phyloP scores from a whole-genome alignment of 176 grass and related monocot species.

The Oryza rufipogon region DNA sequence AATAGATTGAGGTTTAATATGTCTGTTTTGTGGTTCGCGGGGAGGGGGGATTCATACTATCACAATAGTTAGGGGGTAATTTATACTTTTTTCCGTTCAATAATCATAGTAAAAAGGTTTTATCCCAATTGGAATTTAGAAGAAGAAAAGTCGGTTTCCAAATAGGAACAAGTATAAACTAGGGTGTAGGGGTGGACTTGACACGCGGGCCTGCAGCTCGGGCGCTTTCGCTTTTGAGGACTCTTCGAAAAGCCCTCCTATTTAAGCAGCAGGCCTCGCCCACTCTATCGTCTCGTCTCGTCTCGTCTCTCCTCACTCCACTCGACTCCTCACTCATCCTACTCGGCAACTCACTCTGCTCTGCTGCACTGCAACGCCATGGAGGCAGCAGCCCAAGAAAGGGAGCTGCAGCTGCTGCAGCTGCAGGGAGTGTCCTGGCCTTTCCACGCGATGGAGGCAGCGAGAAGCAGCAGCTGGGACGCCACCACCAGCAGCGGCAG shows the following conservation, averaged over 20 bases:
- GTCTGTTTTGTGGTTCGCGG: too few relatives aligned
- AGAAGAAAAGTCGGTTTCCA: too few relatives aligned
- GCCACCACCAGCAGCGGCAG: conserved; percentile 5
- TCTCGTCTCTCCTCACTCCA: too few relatives aligned
- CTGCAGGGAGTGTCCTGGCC: conserved; percentile 54
- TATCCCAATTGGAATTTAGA: too few relatives aligned
- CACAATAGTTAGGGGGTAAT: too few relatives aligned
- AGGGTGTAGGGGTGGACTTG: not conserved
- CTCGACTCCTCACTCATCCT: not conserved
- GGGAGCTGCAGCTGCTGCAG: conserved; percentile 44
- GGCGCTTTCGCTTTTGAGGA: conserved; percentile 39
- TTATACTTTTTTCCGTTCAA: too few relatives aligned
- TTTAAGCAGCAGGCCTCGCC: conserved; percentile 62
- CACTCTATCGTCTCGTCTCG: not conserved
- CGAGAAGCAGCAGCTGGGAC: conserved; percentile 11
- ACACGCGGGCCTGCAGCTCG: conserved; percentile 7
- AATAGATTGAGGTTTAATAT: too few relatives aligned
- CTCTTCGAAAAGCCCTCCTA: conserved; percentile 57
- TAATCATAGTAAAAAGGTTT: too few relatives aligned
- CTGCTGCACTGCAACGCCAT: not conserved
- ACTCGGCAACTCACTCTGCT: not conserved
- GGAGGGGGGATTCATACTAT: too few relatives aligned
- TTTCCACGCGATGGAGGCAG: conserved; percentile 38
- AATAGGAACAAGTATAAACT: too few relatives aligned
- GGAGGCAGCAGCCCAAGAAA: conserved; percentile 54